Evolutionary conservation across 2,329 filamentous ascomycete genomes (phyloP).

Genomic region (Sporothrix inflata): DNA sequence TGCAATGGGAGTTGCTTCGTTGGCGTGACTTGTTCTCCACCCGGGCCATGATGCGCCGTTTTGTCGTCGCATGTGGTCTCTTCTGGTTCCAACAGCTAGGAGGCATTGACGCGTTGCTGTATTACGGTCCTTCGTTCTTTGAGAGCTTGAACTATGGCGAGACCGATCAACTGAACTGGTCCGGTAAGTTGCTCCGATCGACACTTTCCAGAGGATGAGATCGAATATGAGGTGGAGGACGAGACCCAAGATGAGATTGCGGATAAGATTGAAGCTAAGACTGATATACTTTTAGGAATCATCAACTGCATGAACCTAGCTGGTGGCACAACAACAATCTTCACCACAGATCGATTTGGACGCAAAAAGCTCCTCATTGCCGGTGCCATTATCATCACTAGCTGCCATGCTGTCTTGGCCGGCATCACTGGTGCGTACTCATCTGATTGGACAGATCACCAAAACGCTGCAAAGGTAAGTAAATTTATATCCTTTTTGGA

Average conservation of each 20-base stretch:
- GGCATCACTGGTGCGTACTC: not conserved
- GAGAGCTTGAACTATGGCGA: slow-evolving; percentile 1
- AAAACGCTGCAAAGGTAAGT: not conserved
- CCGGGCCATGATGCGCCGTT: slow-evolving; percentile 11
- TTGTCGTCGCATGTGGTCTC: slow-evolving; percentile 6
- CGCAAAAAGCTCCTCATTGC: slow-evolving; percentile 8
- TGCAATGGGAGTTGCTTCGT: slow-evolving; percentile 7
- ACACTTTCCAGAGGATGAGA: too few species aligned
- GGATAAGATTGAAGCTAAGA: too few species aligned
- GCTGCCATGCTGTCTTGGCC: not conserved
- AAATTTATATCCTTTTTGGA: too few species aligned
- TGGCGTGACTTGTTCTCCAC: slow-evolving; percentile 7
- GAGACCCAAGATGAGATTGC: too few species aligned
- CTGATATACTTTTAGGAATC: not conserved
- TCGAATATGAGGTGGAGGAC: too few species aligned
- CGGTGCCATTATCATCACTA: not conserved
- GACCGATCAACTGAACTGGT: slow-evolving; percentile 14
- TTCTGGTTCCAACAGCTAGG: slow-evolving; percentile 17
- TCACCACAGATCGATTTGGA: not conserved
- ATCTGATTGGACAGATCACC: not conserved
- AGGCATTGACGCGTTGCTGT: not conserved
- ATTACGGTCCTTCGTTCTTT: slow-evolving; percentile 3
- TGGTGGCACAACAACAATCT: not conserved
- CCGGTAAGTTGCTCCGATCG: not conserved
- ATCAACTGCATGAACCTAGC: slow-evolving; percentile 18